Evolutionary conservation across 2,329 filamentous ascomycete species (phyloP), one percentile per base, ranked within the genome.

Genomic region (Colletotrichum sp.): DNA sequence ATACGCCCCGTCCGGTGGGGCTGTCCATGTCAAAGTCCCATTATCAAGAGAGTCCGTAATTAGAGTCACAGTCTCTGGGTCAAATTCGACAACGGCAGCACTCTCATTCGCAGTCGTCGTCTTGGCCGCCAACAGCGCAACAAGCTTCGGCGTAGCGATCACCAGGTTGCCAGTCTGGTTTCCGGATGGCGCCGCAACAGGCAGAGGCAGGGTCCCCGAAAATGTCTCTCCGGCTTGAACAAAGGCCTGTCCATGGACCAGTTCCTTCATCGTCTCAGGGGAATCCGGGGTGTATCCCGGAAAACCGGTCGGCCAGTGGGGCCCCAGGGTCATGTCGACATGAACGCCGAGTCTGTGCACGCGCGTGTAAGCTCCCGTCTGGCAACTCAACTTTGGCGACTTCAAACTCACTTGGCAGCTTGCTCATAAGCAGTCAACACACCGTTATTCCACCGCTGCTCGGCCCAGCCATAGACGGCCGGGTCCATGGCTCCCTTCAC

Each of bases 291-390:
- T 62, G n/a, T 61, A 34, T 62, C 30, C 18, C 18, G 30, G 58
- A 1, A 62, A 62, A 5, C 58, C 30, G 5, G 30, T 9, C n/a
- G 58, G 58, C 30, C 58, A 62, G n/a, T 62, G 58, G 8, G 58
- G 58, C 4, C 58, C 30, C 30, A 24, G 2, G 13, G 30, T 62
- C 30, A 62, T 30, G 12, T 62, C 58, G 5, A 62, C 32, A 21
- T 62, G 58, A 30, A 21, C 58, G 1, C 26, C 58, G 1, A 62
- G 28, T 62, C 30, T 36, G 43, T 52, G 43, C 43, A 8, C n/a
- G 18, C 18, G 38, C 3, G 38, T 48, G 38, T 48, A 48, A 48
- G 38, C 38, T 7, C 1, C 0, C 9, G 0, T 48, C 1, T 48
- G 3, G 1, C 38, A 12, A n/a, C 38, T 7, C 38, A 48, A 48